Base-by-base conservation (phyloP, 176 grass and related monocot species). In the Aegilops sharonensis region DNA sequence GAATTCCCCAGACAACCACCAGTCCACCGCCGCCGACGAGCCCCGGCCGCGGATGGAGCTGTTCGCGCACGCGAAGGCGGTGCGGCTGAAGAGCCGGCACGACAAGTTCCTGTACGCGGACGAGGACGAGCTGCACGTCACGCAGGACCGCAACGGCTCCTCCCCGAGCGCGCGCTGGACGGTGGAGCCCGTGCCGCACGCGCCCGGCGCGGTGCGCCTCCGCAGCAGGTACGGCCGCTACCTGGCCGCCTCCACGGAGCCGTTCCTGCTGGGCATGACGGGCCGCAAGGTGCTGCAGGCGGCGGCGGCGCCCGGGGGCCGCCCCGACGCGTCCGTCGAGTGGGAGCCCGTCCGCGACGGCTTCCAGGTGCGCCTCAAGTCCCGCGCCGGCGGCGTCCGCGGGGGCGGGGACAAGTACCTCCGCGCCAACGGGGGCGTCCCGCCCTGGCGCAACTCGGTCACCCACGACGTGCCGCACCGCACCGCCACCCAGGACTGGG, bases 51-150 rank as follows among this genome's bases (percentile, higher is more conserved):
- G 14, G 1, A 52, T 99, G 97, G 97, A 99, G 82, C 77, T 94
- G 52, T 94, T 99, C 89, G 47, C 77, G 80, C 64, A 82, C 17
- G 97, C 97, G 11, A 94, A 93, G 86, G 84, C 68, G 85, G 97
- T 99, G 76, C 84, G 97, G 15, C 92, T 99, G 1, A 93, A 88
- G 94, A 94, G 92, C 89, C 79, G 68, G 69, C 94, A 99, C 85
- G 94, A 96, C 87, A 99, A 99, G 88, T 99, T 83, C 87, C 84
- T 99, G 35, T 88, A 71, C 85, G 97, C 97, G 20, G 97, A 94
- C 78, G 94, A 99, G 71, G 97, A 96, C 92, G 92, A 99, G 89
- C 31, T 84, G 76, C 84, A 78, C 86, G 94, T 99, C 12, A 48
- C 47, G 27, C 97, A 99, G 89, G 94, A 99, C 79, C 85, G 92